Evolutionary conservation across 2,329 filamentous ascomycete species (phyloP).

Genomic region (Thelonectria olida): DNA sequence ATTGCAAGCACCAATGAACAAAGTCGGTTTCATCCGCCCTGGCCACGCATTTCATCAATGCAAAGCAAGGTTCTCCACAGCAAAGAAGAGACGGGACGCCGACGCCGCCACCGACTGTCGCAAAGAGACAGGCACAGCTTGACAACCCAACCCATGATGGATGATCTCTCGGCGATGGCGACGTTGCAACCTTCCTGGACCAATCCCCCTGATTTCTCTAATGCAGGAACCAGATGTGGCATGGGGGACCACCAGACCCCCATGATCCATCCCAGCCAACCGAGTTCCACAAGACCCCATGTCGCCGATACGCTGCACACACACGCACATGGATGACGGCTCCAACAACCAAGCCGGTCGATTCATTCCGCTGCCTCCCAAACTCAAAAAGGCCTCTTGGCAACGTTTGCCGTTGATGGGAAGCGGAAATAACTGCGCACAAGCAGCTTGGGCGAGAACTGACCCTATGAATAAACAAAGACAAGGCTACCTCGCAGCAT

Average conservation of each 20-base stretch:
- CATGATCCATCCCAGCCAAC: constrained; percentile 4
- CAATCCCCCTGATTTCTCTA: constrained; percentile 24
- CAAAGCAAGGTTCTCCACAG: constrained; percentile 21
- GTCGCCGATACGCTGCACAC: constrained; percentile 8
- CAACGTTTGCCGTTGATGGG: constrained; percentile 1
- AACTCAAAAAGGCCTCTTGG: constrained; percentile 11
- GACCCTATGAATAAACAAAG: too few relatives aligned
- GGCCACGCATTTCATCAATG: constrained; percentile 15
- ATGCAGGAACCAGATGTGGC: constrained; percentile 40
- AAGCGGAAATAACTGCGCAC: neutral
- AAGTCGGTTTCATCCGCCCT: constrained; percentile 1
- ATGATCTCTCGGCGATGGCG: constrained; percentile 3
- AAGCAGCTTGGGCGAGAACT: neutral
- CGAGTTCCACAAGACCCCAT: constrained; percentile 14
- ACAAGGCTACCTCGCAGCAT: neutral
- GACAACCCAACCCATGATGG: too few relatives aligned
- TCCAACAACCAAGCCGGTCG: constrained; percentile 15
- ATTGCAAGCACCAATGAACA: constrained; percentile 9
- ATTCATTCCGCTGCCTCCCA: constrained; percentile 6
- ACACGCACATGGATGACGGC: neutral
- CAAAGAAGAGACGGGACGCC: neutral
- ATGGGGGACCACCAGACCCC: constrained; percentile 8
- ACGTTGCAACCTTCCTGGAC: constrained; percentile 16
- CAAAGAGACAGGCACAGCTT: too few relatives aligned
- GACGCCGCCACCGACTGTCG: constrained; percentile 15